These are phyloP conservation scores for Coprinellus micaceus DNA, from an alignment of 768 basidiomycete genomes.

Conservation along the genomic window DNA sequence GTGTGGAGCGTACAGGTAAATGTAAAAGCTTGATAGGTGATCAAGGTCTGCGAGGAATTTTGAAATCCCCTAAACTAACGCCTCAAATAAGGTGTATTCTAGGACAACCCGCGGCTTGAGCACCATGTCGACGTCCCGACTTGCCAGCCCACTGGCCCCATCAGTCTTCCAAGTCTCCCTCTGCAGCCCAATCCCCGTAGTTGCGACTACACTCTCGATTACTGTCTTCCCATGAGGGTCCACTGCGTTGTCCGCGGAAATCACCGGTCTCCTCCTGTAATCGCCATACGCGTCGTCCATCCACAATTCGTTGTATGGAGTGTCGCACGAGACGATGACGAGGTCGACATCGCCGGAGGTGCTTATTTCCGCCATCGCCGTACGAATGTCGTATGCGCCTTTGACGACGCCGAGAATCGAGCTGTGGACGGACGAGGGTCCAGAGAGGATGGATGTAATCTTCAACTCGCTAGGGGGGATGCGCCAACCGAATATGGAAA, in stretches of 20 bases:
- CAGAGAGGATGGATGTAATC: too few relatives aligned
- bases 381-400: slow-evolving; percentile 9
- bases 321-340: slow-evolving; percentile 10
- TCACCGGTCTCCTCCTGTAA: background rate
- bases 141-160: background rate
- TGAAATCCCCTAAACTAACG: slow-evolving; percentile 1
- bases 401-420: slow-evolving; percentile 3
- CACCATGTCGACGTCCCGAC: slow-evolving; percentile 9
- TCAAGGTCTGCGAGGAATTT: too few relatives aligned
- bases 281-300: slow-evolving; percentile 8
- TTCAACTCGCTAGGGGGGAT: too few relatives aligned
- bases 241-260: background rate
- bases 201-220: slow-evolving; percentile 5
- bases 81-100: slow-evolving; percentile 4
- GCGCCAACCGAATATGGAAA: slow-evolving; percentile 6
- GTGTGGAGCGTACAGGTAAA: too few relatives aligned
- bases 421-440: background rate
- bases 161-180: slow-evolving; percentile 5
- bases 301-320: background rate
- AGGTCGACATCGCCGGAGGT: slow-evolving; percentile 11
- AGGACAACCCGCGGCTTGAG: slow-evolving; percentile 9
- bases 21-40: too few relatives aligned
- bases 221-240: background rate
- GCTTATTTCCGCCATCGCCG: slow-evolving; percentile 11
- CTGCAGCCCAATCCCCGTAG: slow-evolving; percentile 9